phyloP scores from a whole-genome alignment of 1,284 basidiomycete genomes.

The Lentinula novae-zelandiae region DNA sequence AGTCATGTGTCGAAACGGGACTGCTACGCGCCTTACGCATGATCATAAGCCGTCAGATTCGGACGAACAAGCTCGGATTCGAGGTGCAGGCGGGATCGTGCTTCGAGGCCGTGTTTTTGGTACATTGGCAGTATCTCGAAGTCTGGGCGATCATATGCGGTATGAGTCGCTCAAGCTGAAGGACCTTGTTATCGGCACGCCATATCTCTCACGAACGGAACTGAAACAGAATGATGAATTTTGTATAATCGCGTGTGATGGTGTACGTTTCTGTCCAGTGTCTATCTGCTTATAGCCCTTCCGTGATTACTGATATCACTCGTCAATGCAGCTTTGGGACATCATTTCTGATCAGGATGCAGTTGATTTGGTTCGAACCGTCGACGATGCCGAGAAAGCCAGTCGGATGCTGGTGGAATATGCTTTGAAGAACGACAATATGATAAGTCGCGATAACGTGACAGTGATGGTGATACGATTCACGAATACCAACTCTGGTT shows the following conservation, averaged over 20 bases:
- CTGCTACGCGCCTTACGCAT: constrained; percentile 79
- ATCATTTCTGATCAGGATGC: constrained; percentile 81
- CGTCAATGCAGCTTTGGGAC: constrained; percentile 71
- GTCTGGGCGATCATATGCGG: constrained; percentile 72
- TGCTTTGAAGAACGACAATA: constrained; percentile 48
- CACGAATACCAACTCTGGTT: background rate
- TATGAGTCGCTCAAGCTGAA: constrained; percentile 55
- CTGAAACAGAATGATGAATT: constrained; percentile 76
- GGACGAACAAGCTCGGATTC: constrained; percentile 83
- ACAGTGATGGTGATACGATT: constrained; percentile 53
- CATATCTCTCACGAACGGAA: constrained; percentile 83
- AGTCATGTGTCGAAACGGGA: constrained; percentile 72
- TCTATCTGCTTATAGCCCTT: constrained; percentile 1
- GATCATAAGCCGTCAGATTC: constrained; percentile 87
- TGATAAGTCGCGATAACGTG: constrained; percentile 73
- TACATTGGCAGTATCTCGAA: constrained; percentile 81
- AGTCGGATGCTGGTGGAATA: constrained; percentile 65
- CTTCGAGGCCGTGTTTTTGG: constrained; percentile 88
- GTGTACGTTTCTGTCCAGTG: constrained; percentile 45
- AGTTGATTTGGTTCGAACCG: constrained; percentile 63
- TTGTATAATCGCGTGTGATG: constrained; percentile 84
- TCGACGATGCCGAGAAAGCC: constrained; percentile 69
- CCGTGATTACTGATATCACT: background rate
- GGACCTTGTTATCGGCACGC: constrained; percentile 87
- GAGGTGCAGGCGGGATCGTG: constrained; percentile 84